Evolutionary conservation across 2,329 filamentous ascomycete species (phyloP), one percentile per base, ranked within the genome.

Genomic region (Scedosporium boydii): DNA sequence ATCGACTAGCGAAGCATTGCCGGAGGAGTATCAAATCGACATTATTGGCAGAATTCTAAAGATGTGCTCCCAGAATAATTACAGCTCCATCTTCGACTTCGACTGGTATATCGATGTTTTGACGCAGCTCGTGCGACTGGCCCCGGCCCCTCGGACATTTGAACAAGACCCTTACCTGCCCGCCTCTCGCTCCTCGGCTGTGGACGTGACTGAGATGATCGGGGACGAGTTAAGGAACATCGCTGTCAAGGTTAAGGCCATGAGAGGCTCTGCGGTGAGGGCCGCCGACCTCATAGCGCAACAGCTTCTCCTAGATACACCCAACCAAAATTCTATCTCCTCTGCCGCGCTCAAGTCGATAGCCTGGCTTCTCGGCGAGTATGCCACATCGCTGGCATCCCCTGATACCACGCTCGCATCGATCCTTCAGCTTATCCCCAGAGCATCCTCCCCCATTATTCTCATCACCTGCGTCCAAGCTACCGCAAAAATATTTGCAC

Each of bases 81-180:
- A 98, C 72, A 83, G 84, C 46, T 91, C 92, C 70, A 80, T 99
- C 58, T 78, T 82, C 60, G 93, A 99, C 71, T 99, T 99, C 72
- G 93, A 97, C 67, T 99, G 95, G 95, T 98, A 98, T 73, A 89
- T 98, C 67, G 90, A 95, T 67, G 85, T 96, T 29, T 78, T 99
- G 34, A 88, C 91, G 4, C 91, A 96, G 71, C 82, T 99, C 14
- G 86, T 97, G 48, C 86, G 88, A 70, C 81, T 90, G 75, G 79
- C 87, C 21, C 89, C 78, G 0, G 68, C 77, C n/a, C 76, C 81
- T 57, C 75, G 77, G 46, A 69, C 70, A 6, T 68, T 70, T 6
- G 77, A 79, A 6, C 70, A 70, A 4, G 77, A 78, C 21, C 34
- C 53, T 16, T 38, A 38, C 27, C 63, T 58, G 9, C 58, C 67